Evolutionary conservation across 352 stramenopile species (phyloP), one percentile per base, ranked within the genome.

Genomic region (Phytophthora cryptogea): DNA sequence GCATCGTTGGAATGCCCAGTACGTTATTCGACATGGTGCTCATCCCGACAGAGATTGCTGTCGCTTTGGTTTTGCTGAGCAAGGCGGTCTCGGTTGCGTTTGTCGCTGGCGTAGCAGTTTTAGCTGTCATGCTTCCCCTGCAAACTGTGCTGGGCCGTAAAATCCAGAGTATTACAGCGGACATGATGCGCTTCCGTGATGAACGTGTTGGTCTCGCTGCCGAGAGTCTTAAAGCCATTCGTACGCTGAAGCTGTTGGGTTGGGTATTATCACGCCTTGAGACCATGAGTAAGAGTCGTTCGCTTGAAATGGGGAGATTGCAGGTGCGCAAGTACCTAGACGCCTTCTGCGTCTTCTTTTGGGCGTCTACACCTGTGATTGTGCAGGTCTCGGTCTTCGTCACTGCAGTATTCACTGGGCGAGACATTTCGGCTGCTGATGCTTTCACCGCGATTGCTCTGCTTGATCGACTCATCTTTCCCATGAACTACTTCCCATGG

Each of bases 401-500:
- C 2, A 80, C 80, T 10, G 72, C 95, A 6, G 73, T 95, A 14
- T 88, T 86, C 55, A 74, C 72, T 30, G 82, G 78, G 16, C 73
- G 88, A 55, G 78, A 88, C 33, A 71, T 95, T 41, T 90, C 82
- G 2, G 86, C 86, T 8, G 84, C 86, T 14, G 88, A 92, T 43
- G 86, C 86, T 10, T 93, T 94, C 60, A 93, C 87, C 8, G 82
- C 88, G 0, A 84, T 97, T 23, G 76, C 90, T n/a, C 57, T 97
- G 37, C 71, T 97, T 0, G 84, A 96, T 42, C 86, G 87, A 6
- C 74, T 97, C 4, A 90, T 97, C 23, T 95, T 92, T 50, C 90
- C 90, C 1, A 97, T 97, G 80, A 97, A 96, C 42, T 93, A 93
- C 37, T 95, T 97, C 23, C 89, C 89, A 16, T 97, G 89, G 88